These are phyloP conservation scores for Aegilops speltoides DNA, from an alignment of 176 grass and related monocot genomes.

Conservation along the genomic window DNA sequence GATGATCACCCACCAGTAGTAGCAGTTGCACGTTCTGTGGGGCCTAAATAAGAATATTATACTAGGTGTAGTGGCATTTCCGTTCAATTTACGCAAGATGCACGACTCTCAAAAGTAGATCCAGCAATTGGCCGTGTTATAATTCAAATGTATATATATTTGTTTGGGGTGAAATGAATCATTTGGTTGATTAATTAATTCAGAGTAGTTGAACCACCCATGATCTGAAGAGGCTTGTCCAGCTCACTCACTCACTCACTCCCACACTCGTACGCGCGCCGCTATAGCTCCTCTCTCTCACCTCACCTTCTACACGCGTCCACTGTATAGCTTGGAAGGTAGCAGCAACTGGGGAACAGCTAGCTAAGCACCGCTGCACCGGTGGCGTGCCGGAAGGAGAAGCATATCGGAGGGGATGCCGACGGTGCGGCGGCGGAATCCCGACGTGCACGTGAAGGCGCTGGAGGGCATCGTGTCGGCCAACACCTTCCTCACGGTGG, in stretches of 20 bases:
- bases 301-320: neutral
- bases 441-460: conserved; percentile 44
- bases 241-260: neutral
- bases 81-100: neutral
- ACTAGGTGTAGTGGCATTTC: neutral
- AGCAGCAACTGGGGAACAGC: too few relatives aligned
- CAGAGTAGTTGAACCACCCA: neutral
- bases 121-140: neutral
- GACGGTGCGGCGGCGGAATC: conserved; percentile 49
- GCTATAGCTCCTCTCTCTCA: neutral
- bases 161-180: neutral
- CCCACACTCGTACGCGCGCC: neutral
- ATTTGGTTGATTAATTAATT: neutral
- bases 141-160: neutral
- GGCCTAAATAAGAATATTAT: neutral
- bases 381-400: neutral
- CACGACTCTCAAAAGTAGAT: neutral
- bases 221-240: neutral
- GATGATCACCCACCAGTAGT: neutral
- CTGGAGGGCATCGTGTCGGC: conserved; percentile 55
- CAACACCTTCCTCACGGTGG: conserved; percentile 55
- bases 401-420: conserved; percentile 10
- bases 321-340: neutral
- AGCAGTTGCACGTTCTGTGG: neutral
- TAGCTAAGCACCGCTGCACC: neutral